phyloP scores from a whole-genome alignment of 257 asterid genomes.

The Solanum pinnatisectum region DNA sequence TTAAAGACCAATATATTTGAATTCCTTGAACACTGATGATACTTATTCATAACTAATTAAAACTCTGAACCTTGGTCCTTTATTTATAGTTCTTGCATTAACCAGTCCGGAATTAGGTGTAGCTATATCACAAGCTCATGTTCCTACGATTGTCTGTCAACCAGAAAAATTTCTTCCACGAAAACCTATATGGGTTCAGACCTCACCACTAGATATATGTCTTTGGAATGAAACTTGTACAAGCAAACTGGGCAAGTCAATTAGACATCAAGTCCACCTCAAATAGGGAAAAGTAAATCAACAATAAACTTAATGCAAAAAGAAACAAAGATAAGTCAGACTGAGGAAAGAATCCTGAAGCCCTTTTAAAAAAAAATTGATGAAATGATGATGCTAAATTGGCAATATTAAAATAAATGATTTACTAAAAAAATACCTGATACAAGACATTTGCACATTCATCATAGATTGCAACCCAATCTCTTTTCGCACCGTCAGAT shows the following conservation, averaged over 20 bases:
- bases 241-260: not conserved
- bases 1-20: not conserved
- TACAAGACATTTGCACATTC: constrained; percentile 92
- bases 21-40: not conserved
- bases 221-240: not conserved
- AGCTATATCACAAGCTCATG: too few species aligned
- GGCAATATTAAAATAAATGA: not conserved
- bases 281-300: not conserved
- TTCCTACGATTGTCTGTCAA: not conserved
- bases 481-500: constrained; percentile 99
- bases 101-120: too few species aligned
- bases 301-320: not conserved
- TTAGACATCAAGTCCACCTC: not conserved
- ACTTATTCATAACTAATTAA: not conserved
- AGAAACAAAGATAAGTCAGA: not conserved
- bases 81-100: too few species aligned
- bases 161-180: not conserved
- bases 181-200: not conserved
- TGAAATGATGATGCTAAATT: not conserved
- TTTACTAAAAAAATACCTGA: constrained; percentile 39
- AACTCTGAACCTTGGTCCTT: not conserved
- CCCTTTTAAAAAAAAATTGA: not conserved
- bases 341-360: not conserved
- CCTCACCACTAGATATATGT: not conserved
- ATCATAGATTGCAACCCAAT: constrained; percentile 97